Evolutionary conservation across 495 filamentous ascomycete species (phyloP), one percentile per base, ranked within the genome.

Genomic region (Jackrogersella minutella): DNA sequence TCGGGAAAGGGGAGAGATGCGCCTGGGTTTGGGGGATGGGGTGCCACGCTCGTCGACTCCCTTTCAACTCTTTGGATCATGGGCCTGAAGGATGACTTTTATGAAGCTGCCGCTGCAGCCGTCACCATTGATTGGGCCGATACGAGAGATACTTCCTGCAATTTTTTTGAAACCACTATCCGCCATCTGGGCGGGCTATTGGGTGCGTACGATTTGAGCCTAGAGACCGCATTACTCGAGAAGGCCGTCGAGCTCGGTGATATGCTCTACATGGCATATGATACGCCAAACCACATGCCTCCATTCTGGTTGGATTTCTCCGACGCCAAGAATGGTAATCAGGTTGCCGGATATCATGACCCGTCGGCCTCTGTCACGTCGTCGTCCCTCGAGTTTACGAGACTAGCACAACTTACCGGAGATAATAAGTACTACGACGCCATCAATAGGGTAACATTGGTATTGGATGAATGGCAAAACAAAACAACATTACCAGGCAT

Each of bases 41-140:
- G 88, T 13, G 95, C 93, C 6, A 97, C 94, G 0, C 76, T 99
- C 49, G 91, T 99, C 3, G 95, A 99, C 81, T 80, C 89, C 13
- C 80, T 99, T 54, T 93, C 97, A 75, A 94, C 93, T 0, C 79
- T 99, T 9, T 99, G 93, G 93, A 95, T 99, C 62, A 96, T 97
- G 93, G 92, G 84, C 10, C 70, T 97, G 76, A 87, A 88, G 77
- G 83, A 91, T n/a, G 92, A 97, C 36, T 99, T 98, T 73, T 83
- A 91, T 44, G 88, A 92, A 46, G 95, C 93, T n/a, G 87, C 92
- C 24, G 85, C 91, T 30, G 84, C 82, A n/a, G 85, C 93, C 9
- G 82, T 83, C 39, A 83, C 87, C 53, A 97, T 97, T 64, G 89
- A 94, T 77, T 99, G 97, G 72, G 91, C 88, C 0, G 90, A 85